Conservation (phyloP, 192 early-diverging fungal species). For the Cetraspora pellucida region DNA sequence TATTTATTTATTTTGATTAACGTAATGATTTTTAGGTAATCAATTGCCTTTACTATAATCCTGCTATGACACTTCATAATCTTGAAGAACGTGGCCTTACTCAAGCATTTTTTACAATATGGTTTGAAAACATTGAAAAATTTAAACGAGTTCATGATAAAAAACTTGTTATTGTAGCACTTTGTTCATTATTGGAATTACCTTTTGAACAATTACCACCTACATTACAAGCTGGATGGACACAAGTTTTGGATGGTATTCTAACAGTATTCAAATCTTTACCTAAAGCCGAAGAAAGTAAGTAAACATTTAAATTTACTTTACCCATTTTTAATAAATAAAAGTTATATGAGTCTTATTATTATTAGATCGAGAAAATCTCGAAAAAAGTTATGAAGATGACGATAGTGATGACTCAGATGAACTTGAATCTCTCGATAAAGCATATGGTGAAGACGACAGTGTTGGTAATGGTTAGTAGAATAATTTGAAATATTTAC, state of each 20-base stretch:
- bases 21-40: slow-evolving; percentile 53
- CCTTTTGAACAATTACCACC: slow-evolving; percentile 72
- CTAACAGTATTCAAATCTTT: slow-evolving; percentile 75
- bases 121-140: slow-evolving; percentile 72
- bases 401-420: slow-evolving; percentile 57
- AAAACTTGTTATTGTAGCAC: slow-evolving; percentile 83
- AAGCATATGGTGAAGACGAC: slow-evolving; percentile 59
- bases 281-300: slow-evolving; percentile 68
- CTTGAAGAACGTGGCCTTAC: slow-evolving; percentile 81
- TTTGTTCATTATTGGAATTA: slow-evolving; percentile 74
- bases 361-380: slow-evolving; percentile 49
- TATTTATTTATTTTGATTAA: background rate
- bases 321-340: slow-evolving; percentile 25
- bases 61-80: slow-evolving; percentile 68
- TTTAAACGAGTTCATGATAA: slow-evolving; percentile 93
- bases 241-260: slow-evolving; percentile 72
- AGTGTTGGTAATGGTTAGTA: slow-evolving; percentile 50
- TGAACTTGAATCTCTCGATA: slow-evolving; percentile 57
- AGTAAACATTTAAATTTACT: slow-evolving; percentile 5
- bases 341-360: slow-evolving; percentile 18
- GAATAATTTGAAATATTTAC: slow-evolving; percentile 36
- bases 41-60: slow-evolving; percentile 89
- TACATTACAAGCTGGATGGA: slow-evolving; percentile 71
- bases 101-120: slow-evolving; percentile 75
- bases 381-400: slow-evolving; percentile 58